Conservation (phyloP, 176 grass and related monocot genomes). For the Neostapfia colusana region DNA sequence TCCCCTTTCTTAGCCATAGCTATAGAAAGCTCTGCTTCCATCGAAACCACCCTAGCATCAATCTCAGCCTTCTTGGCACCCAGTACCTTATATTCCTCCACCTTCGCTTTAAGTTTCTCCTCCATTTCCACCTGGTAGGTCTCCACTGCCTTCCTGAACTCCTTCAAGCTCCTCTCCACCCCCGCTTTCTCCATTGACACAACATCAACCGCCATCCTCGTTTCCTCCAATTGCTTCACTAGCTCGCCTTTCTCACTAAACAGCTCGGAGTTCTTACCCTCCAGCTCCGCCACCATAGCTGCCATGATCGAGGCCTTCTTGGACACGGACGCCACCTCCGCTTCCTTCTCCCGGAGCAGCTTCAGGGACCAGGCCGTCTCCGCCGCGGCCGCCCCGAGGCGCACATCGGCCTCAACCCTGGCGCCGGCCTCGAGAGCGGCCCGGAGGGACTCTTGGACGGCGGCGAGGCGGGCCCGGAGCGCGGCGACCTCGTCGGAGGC, state of each 20-base stretch:
- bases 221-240: conserved; percentile 15
- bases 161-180: conserved; percentile 33
- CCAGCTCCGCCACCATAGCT: conserved; percentile 23
- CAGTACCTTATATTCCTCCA: conserved; percentile 45
- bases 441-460: conserved; percentile 22
- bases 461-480: conserved; percentile 28
- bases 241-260: conserved; percentile 30
- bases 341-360: conserved; percentile 35
- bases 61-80: conserved; percentile 31
- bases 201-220: conserved; percentile 14
- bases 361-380: conserved; percentile 25
- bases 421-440: not conserved
- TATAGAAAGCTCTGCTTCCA: conserved; percentile 11
- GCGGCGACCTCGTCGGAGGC: conserved; percentile 42
- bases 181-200: conserved; percentile 21
- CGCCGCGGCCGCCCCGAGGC: conserved; percentile 16
- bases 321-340: conserved; percentile 41
- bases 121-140: conserved; percentile 21
- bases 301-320: conserved; percentile 23
- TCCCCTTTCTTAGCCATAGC: conserved; percentile 26
- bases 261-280: conserved; percentile 33
- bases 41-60: conserved; percentile 7
- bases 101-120: conserved; percentile 13
- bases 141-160: conserved; percentile 15
- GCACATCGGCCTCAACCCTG: conserved; percentile 34